These are phyloP conservation scores for Aspergillus pseudotamarii DNA, from an alignment of 2,329 filamentous ascomycete species.

Conservation along the genomic window DNA sequence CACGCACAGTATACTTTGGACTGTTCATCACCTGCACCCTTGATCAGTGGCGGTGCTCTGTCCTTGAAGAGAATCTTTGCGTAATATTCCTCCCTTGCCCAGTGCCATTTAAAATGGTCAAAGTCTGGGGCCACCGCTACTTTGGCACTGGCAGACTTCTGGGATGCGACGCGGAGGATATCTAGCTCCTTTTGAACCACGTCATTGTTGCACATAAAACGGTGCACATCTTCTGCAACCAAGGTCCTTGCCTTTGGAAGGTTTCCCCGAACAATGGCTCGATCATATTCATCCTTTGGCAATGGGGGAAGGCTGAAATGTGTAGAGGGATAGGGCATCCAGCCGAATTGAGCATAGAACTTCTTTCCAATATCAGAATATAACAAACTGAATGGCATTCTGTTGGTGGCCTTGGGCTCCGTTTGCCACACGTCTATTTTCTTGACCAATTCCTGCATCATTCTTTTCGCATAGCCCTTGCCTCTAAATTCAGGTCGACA, in stretches of 20 bases:
- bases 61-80: constrained; percentile 63
- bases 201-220: constrained; percentile 59
- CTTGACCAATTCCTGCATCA: constrained; percentile 68
- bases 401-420: constrained; percentile 41
- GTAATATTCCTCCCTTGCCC: constrained; percentile 80
- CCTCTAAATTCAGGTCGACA: constrained; percentile 68
- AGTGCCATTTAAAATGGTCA: constrained; percentile 73
- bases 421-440: constrained; percentile 57
- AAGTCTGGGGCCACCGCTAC: constrained; percentile 71
- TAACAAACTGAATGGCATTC: constrained; percentile 71
- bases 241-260: constrained; percentile 36
- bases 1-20: constrained; percentile 44
- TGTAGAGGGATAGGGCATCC: constrained; percentile 72
- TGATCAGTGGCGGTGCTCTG: constrained; percentile 55
- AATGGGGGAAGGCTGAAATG: constrained; percentile 67
- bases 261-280: constrained; percentile 24
- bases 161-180: constrained; percentile 56
- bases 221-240: constrained; percentile 36
- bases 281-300: constrained; percentile 24
- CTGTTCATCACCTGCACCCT: constrained; percentile 67
- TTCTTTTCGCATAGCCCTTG: constrained; percentile 74
- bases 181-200: constrained; percentile 68
- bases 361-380: constrained; percentile 84
- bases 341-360: constrained; percentile 78
- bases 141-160: constrained; percentile 47